Evolutionary conservation across 148 eudicot genomes (phyloP).

Genomic region (Cornus suecica): DNA sequence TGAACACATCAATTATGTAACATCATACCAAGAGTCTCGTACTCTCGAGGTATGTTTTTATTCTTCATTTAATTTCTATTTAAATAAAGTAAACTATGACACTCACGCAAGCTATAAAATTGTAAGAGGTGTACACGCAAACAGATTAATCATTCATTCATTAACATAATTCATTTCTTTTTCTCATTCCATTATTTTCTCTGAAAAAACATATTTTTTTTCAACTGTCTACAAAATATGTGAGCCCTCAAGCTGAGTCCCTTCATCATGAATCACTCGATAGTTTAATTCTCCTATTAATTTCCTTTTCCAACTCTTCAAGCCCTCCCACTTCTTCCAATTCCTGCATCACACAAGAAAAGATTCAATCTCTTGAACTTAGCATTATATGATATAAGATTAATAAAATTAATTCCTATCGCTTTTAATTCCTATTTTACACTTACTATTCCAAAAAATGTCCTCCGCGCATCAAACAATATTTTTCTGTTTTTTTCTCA

Average conservation of each 20-base stretch:
- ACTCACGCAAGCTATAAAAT: not conserved
- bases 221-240: not conserved
- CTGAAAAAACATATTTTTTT: not conserved
- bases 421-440: no score
- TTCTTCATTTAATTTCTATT: no score
- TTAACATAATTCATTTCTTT: not conserved
- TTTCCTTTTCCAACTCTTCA: constrained; percentile 83
- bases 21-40: no score
- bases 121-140: not conserved
- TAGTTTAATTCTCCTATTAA: constrained; percentile 57
- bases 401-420: no score
- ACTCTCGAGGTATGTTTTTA: no score
- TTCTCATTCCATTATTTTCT: not conserved
- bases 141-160: not conserved
- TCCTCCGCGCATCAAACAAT: no score
- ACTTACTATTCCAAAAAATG: no score
- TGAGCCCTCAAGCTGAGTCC: not conserved
- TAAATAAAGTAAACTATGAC: not conserved
- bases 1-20: no score
- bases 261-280: constrained; percentile 10
- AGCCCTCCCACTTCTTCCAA: constrained; percentile 87
- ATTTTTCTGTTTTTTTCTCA: no score
- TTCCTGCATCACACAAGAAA: constrained; percentile 59
- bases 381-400: no score
- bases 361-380: not conserved